A percentile compares a stretch with the other conserved stretches of the same genome.
These are phyloP conservation scores for Haplosporangium sp. DNA, from an alignment of 371 early-diverging fungal genomes.

Conservation along the genomic window DNA sequence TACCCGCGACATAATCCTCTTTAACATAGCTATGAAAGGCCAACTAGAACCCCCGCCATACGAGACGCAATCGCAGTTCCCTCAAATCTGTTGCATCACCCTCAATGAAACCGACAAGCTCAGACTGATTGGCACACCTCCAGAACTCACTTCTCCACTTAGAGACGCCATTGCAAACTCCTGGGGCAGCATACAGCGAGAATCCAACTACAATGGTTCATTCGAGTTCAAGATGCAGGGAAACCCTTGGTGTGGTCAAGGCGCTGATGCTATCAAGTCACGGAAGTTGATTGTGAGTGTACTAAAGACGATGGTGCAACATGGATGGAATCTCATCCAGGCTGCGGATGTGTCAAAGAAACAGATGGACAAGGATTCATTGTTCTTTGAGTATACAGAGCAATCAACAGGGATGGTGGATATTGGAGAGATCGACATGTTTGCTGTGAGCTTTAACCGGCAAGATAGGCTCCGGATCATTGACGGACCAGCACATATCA, in stretches of 20 bases:
- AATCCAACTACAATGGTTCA: constrained; percentile 9
- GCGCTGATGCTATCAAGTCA: constrained; percentile 13
- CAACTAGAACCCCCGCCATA: too few relatives aligned
- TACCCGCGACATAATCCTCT: too few relatives aligned
- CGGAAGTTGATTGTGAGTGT: constrained; percentile 22
- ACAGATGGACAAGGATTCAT: constrained; percentile 31
- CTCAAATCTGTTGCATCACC: constrained; percentile 30
- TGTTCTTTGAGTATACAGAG: constrained; percentile 24
- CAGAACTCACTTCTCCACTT: constrained; percentile 7
- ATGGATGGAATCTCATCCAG: constrained; percentile 44
- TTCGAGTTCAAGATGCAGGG: constrained; percentile 50
- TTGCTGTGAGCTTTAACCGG: constrained; percentile 29
- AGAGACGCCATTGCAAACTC: constrained; percentile 14
- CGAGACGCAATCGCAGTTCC: not conserved
- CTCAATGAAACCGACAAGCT: constrained; percentile 38
- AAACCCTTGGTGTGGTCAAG: constrained; percentile 32
- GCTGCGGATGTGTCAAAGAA: constrained; percentile 31
- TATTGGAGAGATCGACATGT: constrained; percentile 23
- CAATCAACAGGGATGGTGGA: not conserved
- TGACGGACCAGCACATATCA: constrained; percentile 19
- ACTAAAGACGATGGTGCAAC: constrained; percentile 16
- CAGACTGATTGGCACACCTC: constrained; percentile 31
- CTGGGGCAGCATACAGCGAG: constrained; percentile 37
- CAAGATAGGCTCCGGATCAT: constrained; percentile 41
- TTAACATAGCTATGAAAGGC: too few relatives aligned